Percentiles rank a stretch among this genome's conserved stretches.
Evolutionary conservation across 371 early-diverging fungal genomes (phyloP).

Genomic region (Gilbertella persicaria): DNA sequence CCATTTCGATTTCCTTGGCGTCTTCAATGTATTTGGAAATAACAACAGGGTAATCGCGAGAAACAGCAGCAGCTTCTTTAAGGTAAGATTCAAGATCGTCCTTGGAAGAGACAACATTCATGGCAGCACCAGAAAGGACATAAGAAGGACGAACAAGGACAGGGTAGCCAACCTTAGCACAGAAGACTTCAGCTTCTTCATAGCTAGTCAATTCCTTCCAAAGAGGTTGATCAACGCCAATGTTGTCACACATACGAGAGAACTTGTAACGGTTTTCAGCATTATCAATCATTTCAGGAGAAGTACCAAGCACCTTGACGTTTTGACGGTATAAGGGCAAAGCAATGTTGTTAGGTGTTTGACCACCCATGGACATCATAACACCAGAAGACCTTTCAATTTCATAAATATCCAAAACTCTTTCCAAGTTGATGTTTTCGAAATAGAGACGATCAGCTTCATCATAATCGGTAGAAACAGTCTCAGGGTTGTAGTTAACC

Average conservation of each 20-base stretch:
- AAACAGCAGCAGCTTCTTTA: conserved; percentile 82
- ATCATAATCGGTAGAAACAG: conserved; percentile 96
- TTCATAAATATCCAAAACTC: conserved; percentile 93
- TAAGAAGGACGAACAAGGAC: conserved; percentile 95
- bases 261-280: conserved; percentile 97
- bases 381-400: conserved; percentile 80
- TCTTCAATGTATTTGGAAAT: conserved; percentile 95
- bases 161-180: conserved; percentile 86
- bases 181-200: conserved; percentile 83
- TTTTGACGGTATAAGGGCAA: conserved; percentile 80
- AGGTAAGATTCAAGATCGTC: conserved; percentile 81
- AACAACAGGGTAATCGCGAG: conserved; percentile 91
- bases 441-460: conserved; percentile 96
- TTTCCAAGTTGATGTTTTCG: conserved; percentile 88
- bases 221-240: conserved; percentile 92
- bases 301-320: conserved; percentile 91
- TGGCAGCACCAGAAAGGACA: conserved; percentile 94
- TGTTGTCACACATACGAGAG: conserved; percentile 89
- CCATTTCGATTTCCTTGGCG: conserved; percentile 95
- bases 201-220: conserved; percentile 91
- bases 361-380: conserved; percentile 93
- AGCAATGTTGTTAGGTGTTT: conserved; percentile 95
- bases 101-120: conserved; percentile 89
- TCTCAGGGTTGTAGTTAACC: conserved; percentile 98
- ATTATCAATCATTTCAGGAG: conserved; percentile 90